Base-by-base conservation (phyloP, 2,329 filamentous ascomycete species). In the Aspergillus quadrilineatus region DNA sequence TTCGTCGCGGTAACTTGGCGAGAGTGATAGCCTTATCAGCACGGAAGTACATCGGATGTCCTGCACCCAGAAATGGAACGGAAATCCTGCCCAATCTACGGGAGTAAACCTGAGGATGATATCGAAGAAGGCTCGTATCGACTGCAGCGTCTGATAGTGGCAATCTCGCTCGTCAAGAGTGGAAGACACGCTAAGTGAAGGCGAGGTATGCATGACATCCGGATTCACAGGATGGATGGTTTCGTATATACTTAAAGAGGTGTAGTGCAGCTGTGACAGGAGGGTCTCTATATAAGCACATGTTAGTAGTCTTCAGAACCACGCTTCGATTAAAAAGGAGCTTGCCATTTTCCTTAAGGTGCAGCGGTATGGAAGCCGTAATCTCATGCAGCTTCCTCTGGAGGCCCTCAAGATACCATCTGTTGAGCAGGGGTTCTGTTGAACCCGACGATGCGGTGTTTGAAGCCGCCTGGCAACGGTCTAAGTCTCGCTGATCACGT, bases 181-280 rank as follows among this genome's bases (percentile, higher is more conserved):
- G 9, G 47, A 50, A 5, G 32, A 28, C 29, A 50, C 12, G n/a
- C 14, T 41, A 6, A 50, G n/a, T 39, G 47, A 41, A 30, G 47
- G 26, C 10, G 22, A 14, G 34, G 9, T 41, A 6, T 50, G 4
- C 28, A 28, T 5, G 22, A 10, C 26, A 12, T 50, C 48, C n/a
- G 39, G 14, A 42, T 32, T 32, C 15, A 42, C 48, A 4, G 48
- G 36, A 9, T 42, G 39, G 28, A 50, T 17, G 10, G 36, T 43
- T 42, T 50, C 48, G 36, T 50, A 42, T 43, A 50, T 42, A 17
- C 36, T 50, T 12, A 50, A 9, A 8, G 48, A 29, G 39, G 36
- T 41, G 10, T 50, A 41, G 28, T 50, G 26, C 3, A 50, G 26
- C 22, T 50, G 36, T 14, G 48, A 29, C n/a, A 50, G 36, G 3